Percentiles rank a stretch among this genome's conserved stretches.
These are phyloP conservation scores for Eimeria zaria DNA, from an alignment of 169 alveolate species.

Conservation along the genomic window DNA sequence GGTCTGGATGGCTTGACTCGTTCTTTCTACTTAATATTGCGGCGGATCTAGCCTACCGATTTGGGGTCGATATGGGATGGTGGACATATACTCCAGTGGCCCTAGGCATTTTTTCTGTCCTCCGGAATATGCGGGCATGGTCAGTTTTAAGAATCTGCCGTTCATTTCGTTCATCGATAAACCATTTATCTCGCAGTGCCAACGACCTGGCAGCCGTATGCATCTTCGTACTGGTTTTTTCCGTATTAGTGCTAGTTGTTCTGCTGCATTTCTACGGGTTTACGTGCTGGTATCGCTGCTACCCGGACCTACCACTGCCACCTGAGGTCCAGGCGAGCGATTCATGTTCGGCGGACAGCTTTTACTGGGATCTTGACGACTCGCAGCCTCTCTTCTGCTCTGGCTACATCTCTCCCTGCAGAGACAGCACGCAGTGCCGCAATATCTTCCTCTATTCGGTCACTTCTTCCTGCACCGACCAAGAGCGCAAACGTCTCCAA, in stretches of 20 bases:
- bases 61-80: slow-evolving; percentile 61
- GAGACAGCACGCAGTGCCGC: slow-evolving; percentile 81
- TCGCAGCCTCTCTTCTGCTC: slow-evolving; percentile 73
- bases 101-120: neutral
- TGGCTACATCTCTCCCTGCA: slow-evolving; percentile 52
- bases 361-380: slow-evolving; percentile 79
- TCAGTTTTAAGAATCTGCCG: slow-evolving; percentile 52
- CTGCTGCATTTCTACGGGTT: slow-evolving; percentile 71
- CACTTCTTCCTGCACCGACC: slow-evolving; percentile 57
- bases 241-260: slow-evolving; percentile 56
- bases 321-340: slow-evolving; percentile 71
- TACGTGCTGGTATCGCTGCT: slow-evolving; percentile 71
- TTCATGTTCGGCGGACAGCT: slow-evolving; percentile 80
- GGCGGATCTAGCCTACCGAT: slow-evolving; percentile 28
- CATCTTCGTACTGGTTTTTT: slow-evolving; percentile 42
- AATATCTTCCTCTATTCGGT: slow-evolving; percentile 49
- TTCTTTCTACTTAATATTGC: neutral
- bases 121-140: slow-evolving; percentile 69
- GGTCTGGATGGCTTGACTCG: slow-evolving; percentile 66
- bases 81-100: slow-evolving; percentile 60
- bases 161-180: slow-evolving; percentile 45
- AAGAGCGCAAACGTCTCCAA: slow-evolving; percentile 68
- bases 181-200: slow-evolving; percentile 44
- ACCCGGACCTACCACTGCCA: slow-evolving; percentile 53
- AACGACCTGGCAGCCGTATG: slow-evolving; percentile 67